Percentiles rank a stretch among this genome's conserved stretches.
Conservation (phyloP, 176 grass and related monocot genomes). For the Bromus sterilis region DNA sequence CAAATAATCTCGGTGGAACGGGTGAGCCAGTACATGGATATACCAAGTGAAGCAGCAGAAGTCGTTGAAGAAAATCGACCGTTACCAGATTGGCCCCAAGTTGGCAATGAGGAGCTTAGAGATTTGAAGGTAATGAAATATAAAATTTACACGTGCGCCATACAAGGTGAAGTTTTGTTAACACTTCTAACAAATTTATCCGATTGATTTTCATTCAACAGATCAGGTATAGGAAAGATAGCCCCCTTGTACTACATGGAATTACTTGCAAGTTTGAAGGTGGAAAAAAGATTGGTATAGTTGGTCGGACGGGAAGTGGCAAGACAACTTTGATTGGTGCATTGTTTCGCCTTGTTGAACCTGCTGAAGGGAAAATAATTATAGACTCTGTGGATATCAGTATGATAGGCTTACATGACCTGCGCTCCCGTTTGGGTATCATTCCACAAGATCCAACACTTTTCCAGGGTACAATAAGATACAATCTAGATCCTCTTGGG, state of each 20-base stretch:
- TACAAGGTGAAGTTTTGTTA: background rate
- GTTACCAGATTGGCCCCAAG: constrained; percentile 58
- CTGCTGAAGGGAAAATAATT: constrained; percentile 68
- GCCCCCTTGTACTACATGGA: constrained; percentile 71
- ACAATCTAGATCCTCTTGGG: constrained; percentile 68
- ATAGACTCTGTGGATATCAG: constrained; percentile 69
- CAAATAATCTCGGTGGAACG: constrained; percentile 91
- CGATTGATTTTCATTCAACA: constrained; percentile 31
- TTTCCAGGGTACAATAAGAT: constrained; percentile 64
- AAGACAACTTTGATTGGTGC: constrained; percentile 88
- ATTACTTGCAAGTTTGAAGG: constrained; percentile 79
- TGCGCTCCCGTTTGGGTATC: constrained; percentile 79
- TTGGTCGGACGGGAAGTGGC: constrained; percentile 82
- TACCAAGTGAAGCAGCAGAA: constrained; percentile 67
- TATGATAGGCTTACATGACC: constrained; percentile 70
- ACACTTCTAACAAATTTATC: background rate
- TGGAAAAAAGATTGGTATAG: constrained; percentile 83
- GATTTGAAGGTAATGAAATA: constrained; percentile 59
- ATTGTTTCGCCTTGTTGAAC: constrained; percentile 85
- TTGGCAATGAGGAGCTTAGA: constrained; percentile 60
- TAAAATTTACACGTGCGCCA: background rate
- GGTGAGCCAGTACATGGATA: constrained; percentile 82
- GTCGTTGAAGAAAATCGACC: constrained; percentile 49
- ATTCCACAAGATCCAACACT: too few relatives aligned
- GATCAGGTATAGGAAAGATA: constrained; percentile 66